Conservation (phyloP, 306 rosid species). For the Cucumis sativus region DNA sequence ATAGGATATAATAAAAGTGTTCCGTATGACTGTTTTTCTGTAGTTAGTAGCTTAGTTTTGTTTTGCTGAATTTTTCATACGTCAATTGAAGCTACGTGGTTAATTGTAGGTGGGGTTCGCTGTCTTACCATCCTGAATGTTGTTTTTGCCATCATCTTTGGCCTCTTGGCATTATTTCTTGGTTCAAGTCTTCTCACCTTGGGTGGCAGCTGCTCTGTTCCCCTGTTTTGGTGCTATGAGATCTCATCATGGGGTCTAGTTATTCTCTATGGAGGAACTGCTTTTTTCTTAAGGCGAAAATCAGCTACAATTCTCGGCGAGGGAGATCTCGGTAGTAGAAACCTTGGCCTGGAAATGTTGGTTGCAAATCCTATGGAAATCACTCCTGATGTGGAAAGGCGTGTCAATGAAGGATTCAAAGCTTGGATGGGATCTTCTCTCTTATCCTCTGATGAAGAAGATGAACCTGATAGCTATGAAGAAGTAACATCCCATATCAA, state of each 20-base stretch:
- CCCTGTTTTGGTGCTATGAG: constrained; percentile 96
- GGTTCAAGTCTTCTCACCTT: constrained; percentile 90
- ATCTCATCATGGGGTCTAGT: constrained; percentile 69
- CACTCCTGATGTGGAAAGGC: constrained; percentile 83
- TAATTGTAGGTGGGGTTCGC: constrained; percentile 75
- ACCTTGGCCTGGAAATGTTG: constrained; percentile 84
- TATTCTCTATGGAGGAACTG: constrained; percentile 68
- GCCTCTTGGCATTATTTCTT: constrained; percentile 82
- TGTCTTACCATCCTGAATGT: constrained; percentile 77
- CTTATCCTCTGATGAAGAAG: constrained; percentile 92
- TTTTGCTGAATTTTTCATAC: neutral
- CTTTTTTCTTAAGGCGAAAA: constrained; percentile 65
- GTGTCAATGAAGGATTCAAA: constrained; percentile 77
- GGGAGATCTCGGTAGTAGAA: constrained; percentile 47
- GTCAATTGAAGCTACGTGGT: constrained; percentile 6
- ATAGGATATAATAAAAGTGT: neutral
- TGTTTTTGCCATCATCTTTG: constrained; percentile 61
- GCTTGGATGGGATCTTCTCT: constrained; percentile 97
- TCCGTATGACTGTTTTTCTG: neutral
- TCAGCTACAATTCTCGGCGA: constrained; percentile 67
- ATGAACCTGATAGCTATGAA: constrained; percentile 51
- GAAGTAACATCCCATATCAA: constrained; percentile 27
- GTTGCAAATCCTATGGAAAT: constrained; percentile 61
- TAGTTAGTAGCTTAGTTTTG: neutral
- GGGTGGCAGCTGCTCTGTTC: constrained; percentile 66